Percentiles rank a stretch among this genome's conserved stretches.
Evolutionary conservation across 2,329 filamentous ascomycete genomes (phyloP).

Genomic region (Cladophialophora psammophila): DNA sequence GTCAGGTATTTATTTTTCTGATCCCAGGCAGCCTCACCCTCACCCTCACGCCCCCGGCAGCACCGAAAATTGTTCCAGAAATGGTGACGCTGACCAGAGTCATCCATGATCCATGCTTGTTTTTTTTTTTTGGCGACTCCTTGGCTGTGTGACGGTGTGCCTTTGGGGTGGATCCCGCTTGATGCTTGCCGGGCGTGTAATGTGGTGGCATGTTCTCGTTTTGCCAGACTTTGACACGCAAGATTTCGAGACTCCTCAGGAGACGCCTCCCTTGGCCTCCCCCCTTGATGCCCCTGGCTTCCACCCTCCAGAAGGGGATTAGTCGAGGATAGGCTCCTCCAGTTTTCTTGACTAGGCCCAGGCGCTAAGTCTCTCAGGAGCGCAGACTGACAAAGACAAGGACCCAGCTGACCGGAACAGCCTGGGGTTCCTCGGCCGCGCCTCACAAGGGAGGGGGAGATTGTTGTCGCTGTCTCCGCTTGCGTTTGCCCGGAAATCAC

Average conservation of each 20-base stretch:
- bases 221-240: slow-evolving; percentile 22
- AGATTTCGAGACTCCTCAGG: slow-evolving; percentile 23
- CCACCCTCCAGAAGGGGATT: slow-evolving; percentile 26
- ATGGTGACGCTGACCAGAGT: slow-evolving; percentile 36
- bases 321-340: slow-evolving; percentile 12
- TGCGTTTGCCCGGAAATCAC: slow-evolving; percentile 15
- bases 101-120: slow-evolving; percentile 20
- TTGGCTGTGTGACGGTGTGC: slow-evolving; percentile 19
- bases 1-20: slow-evolving; percentile 37
- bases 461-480: slow-evolving; percentile 18
- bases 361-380: slow-evolving; percentile 28
- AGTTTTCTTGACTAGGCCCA: slow-evolving; percentile 20
- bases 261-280: slow-evolving; percentile 9
- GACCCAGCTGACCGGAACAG: slow-evolving; percentile 37
- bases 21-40: slow-evolving; percentile 20
- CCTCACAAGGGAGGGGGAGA: slow-evolving; percentile 24
- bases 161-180: slow-evolving; percentile 30
- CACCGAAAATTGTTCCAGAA: slow-evolving; percentile 39
- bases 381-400: slow-evolving; percentile 27
- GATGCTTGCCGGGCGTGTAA: slow-evolving; percentile 18
- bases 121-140: slow-evolving; percentile 19
- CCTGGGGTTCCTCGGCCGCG: slow-evolving; percentile 30
- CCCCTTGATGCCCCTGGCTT: slow-evolving; percentile 28
- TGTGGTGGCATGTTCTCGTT: slow-evolving; percentile 17
- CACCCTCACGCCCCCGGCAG: slow-evolving; percentile 14